Percentiles rank a stretch among this genome's conserved stretches.
phyloP scores from a whole-genome alignment of 225 moss, liverwort and hornwort genomes.

The Pleurozium schreberi region DNA sequence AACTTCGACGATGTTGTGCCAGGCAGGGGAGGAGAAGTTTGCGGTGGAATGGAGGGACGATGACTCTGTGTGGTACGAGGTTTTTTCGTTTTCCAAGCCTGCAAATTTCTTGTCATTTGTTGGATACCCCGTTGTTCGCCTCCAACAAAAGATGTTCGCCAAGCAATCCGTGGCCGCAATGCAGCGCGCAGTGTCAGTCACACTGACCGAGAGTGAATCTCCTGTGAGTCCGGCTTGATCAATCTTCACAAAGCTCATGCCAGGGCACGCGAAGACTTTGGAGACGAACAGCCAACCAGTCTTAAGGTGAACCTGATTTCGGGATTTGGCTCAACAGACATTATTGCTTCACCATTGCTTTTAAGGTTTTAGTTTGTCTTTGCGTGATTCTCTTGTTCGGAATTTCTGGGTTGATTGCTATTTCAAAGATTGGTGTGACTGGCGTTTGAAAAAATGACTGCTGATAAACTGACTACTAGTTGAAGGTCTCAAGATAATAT shows the following conservation, averaged over 20 bases:
- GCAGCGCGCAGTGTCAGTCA: constrained; percentile 34
- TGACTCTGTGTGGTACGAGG: constrained; percentile 88
- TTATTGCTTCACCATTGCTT: not conserved
- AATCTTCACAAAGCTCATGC: not conserved
- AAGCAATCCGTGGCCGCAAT: constrained; percentile 71
- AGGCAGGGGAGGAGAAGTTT: constrained; percentile 98
- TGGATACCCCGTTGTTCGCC: constrained; percentile 57
- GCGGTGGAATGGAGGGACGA: constrained; percentile 79
- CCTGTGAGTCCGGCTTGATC: not conserved
- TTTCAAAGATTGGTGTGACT: not conserved
- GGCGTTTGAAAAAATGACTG: not conserved
- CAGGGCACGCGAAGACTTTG: not conserved
- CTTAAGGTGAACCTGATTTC: not conserved
- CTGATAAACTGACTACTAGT: not conserved
- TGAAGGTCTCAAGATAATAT: not conserved
- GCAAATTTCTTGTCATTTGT: constrained; percentile 65
- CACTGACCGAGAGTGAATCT: not conserved
- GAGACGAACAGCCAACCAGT: not conserved
- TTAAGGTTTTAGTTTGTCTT: too few species aligned
- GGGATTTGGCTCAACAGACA: not conserved
- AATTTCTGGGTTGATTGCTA: not conserved
- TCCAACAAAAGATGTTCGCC: constrained; percentile 73
- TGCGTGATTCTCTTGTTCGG: not conserved
- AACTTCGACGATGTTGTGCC: not conserved
- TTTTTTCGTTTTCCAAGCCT: constrained; percentile 81